Conservation (phyloP, 2,329 filamentous ascomycete species). For the Nemania abortiva region DNA sequence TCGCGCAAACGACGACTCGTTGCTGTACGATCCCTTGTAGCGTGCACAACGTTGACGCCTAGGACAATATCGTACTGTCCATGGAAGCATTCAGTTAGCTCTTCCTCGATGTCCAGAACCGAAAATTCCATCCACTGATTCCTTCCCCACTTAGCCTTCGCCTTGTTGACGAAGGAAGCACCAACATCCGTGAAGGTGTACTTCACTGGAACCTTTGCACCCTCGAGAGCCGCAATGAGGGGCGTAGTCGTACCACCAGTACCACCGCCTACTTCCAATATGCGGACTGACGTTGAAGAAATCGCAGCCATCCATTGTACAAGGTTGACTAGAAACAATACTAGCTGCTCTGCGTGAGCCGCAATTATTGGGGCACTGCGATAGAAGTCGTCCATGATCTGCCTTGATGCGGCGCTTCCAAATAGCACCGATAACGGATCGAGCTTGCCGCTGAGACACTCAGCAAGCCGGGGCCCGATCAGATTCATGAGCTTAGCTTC, state of each 20-base stretch:
- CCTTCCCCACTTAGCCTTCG: slow-evolving; percentile 1
- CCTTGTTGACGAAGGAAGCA: slow-evolving; percentile 13
- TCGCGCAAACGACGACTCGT: slow-evolving; percentile 16
- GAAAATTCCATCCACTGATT: slow-evolving; percentile 20
- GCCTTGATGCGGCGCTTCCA: slow-evolving; percentile 8
- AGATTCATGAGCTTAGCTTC: slow-evolving; percentile 22
- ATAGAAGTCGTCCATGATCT: slow-evolving; percentile 23
- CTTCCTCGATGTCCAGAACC: slow-evolving; percentile 14
- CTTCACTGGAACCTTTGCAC: slow-evolving; percentile 6
- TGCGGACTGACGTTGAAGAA: slow-evolving; percentile 6
- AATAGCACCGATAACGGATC: slow-evolving; percentile 22
- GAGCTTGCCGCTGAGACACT: slow-evolving; percentile 19
- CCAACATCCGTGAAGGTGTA: slow-evolving; percentile 21
- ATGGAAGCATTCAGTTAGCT: slow-evolving; percentile 10
- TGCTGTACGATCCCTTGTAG: slow-evolving; percentile 18
- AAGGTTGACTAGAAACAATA: slow-evolving; percentile 13
- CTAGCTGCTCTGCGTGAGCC: slow-evolving; percentile 17
- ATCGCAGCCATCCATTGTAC: not conserved
- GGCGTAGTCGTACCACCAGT: slow-evolving; percentile 19
- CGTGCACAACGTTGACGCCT: slow-evolving; percentile 21
- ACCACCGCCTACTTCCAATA: slow-evolving; percentile 25
- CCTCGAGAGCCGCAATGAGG: slow-evolving; percentile 10
- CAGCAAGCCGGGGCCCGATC: slow-evolving; percentile 23
- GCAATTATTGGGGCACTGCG: slow-evolving; percentile 6
- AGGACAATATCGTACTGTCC: slow-evolving; percentile 25